Base-by-base conservation (phyloP, 192 early-diverging fungal genomes). In the Entophlyctis luteolus region DNA sequence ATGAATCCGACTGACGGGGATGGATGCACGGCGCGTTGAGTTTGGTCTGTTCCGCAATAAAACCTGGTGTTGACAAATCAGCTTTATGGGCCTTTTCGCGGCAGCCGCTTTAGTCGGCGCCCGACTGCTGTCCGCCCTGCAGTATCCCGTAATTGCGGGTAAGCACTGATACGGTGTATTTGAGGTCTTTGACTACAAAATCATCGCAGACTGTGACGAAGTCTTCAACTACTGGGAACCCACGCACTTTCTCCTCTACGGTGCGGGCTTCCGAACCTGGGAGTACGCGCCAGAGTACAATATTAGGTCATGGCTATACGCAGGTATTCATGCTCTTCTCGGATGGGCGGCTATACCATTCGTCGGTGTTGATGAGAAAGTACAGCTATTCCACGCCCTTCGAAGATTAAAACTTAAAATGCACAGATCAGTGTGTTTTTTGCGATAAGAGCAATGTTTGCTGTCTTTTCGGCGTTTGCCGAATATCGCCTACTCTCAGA, bases 201-300 rank as follows among this genome's bases (percentile, higher is more conserved):
- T n/a, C n/a, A n/a, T n/a, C n/a, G n/a, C 71, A 48, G 92, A 94
- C 68, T 94, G 92, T 75, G 92, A 94, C 65, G 92, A 93, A 65
- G 88, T 93, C 18, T 97, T 88, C 80, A 98, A 97, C 80, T 98
- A 93, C 78, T 97, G 92, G 93, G 96, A 98, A 72, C 90, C 94
- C 10, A 79, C 88, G 28, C 95, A 98, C 70, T 93, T 91, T 62
- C 71, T 95, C 27, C 84, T 89, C 32, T 86, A 91, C 66, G 91
- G 93, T 0, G 73, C 27, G 12, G 96, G 95, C 55, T 81, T 92
- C 49, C 90, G 96, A 74, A 97, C 96, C 8, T 98, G 96, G 96
- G 96, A 98, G 71, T 97, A 97, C 71, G 88, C 91, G 2, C 91
- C 93, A 14, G 69, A 88, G n/a, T 94, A 81, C 63, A 85, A 90